Evolutionary conservation across 805 yeast genomes (phyloP), one percentile per base, ranked within the genome.

Genomic region (Candida boidinii): DNA sequence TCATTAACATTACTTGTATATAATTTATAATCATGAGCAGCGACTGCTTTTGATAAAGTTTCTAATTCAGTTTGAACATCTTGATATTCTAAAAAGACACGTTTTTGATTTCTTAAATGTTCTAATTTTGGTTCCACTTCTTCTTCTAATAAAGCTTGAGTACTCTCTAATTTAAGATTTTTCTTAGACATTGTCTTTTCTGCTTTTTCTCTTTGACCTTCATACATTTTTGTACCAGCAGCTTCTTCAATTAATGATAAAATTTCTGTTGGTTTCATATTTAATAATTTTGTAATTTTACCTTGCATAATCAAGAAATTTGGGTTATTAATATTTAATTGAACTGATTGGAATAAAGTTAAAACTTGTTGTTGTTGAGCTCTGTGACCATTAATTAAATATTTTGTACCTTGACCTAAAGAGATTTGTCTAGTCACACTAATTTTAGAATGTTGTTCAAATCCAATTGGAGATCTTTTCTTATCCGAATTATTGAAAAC

Each of bases 261-360:
- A 26, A 90, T 83, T 55, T 92, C 97, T 2, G 75, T 64, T 1
- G 98, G 94, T 47, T 84, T 86, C 97, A 92, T 92, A 55, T 92
- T 92, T 48, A 92, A 68, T 42, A 92, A 96, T 55, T 92, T 90
- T 22, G 98, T 94, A 60, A 94, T 92, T 53, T 87, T 85, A 39
- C 99, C 99, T 60, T 92, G 99, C 98, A 94, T 92, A 49, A 92
- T 92, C 46, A 92, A 68, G 58, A 92, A 92, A 54, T 92, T 92
- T 21, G 99, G 98, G 52, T 90, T 92, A 56, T 92, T 92, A 55
- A 92, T 90, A 52, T 92, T 92, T 41, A 92, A 70, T 58, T 92
- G 98, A 16, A 94, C 95, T 13, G 94, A 80, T 55, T 90, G 97
- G 54, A 94, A 88, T 33, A 94, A 60, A 46, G 81, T 88, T 35